Evolutionary conservation across 139 green algal species (phyloP), one percentile per base, ranked within the genome.

Genomic region (Eudorina sp.): DNA sequence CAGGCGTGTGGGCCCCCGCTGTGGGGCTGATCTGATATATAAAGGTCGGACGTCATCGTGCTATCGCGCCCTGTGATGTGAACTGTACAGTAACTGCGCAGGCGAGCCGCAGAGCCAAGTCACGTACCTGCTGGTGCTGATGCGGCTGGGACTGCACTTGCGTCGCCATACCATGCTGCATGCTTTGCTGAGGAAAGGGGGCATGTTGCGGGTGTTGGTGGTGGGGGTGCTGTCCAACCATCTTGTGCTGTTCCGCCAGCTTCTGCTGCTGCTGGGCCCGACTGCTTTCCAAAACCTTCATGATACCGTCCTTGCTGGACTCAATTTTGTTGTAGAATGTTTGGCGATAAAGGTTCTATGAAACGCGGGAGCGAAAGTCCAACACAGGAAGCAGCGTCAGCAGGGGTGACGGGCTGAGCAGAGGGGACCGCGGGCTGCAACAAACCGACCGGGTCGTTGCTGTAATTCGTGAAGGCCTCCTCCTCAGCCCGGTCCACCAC

Each of bases 261-360:
- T 82, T 48, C 36, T 80, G 53, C 41, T 78, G 69, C 31, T 58
- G 66, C 9, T 85, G 64, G 18, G 14, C 6, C 64, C 43, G 64
- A 41, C 51, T 43, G 51, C 21, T 73, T 27, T 11, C n/a, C 58
- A 21, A 5, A 3, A 51, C 62, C 84, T 82, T 70, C 43, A 36
- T 13, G 31, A 88, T 68, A 72, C 78, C 31, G 41, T 83, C 46
- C 86, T 51, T 38, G 68, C 77, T 43, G 13, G 51, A 41, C 45
- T 90, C 66, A 38, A 88, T 51, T 70, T 78, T 88, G 14, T 86
- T 76, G 0, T 75, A 5, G 4, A 77, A 41, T 21, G 19, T 48
- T 29, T 75, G n/a, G 51, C 16, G 51, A 16, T 58, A 58, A n/a
- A n/a, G n/a, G n/a, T n/a, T n/a, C n/a, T n/a, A n/a, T n/a, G n/a